Evolutionary conservation across 495 filamentous ascomycete species (phyloP).

Genomic region (Penicillium riverlandense): DNA sequence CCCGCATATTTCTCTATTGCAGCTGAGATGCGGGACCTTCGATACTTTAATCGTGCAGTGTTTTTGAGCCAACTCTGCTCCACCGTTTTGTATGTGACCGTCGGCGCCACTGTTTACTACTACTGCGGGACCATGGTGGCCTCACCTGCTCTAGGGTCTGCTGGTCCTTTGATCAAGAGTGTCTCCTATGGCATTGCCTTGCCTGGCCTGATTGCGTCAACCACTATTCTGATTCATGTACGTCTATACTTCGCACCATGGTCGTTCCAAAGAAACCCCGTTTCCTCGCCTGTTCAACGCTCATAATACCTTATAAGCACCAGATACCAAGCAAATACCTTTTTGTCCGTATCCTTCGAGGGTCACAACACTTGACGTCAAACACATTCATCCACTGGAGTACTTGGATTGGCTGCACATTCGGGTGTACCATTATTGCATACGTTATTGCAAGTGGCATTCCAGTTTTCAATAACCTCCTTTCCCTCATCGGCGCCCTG

Average conservation of each 20-base stretch:
- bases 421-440: constrained; percentile 9
- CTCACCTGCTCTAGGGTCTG: constrained; percentile 64
- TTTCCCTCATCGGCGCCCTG: constrained; percentile 48
- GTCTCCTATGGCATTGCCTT: constrained; percentile 67
- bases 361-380: constrained; percentile 20
- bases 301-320: too few relatives aligned
- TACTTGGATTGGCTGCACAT: constrained; percentile 26
- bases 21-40: constrained; percentile 64
- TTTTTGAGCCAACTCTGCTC: constrained; percentile 31
- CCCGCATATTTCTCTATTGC: constrained; percentile 66
- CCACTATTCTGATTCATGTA: constrained; percentile 24
- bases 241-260: constrained; percentile 9
- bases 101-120: constrained; percentile 60
- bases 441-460: constrained; percentile 28
- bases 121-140: constrained; percentile 61
- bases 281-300: too few relatives aligned
- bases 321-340: constrained; percentile 23
- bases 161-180: constrained; percentile 54
- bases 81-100: constrained; percentile 57
- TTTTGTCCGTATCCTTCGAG: constrained; percentile 28
- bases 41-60: constrained; percentile 54
- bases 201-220: constrained; percentile 42
- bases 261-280: too few relatives aligned
- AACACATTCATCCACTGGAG: constrained; percentile 26
- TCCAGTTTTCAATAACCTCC: constrained; percentile 35